These are phyloP conservation scores for Podila minutissima DNA, from an alignment of 192 early-diverging fungal species.

Conservation along the genomic window DNA sequence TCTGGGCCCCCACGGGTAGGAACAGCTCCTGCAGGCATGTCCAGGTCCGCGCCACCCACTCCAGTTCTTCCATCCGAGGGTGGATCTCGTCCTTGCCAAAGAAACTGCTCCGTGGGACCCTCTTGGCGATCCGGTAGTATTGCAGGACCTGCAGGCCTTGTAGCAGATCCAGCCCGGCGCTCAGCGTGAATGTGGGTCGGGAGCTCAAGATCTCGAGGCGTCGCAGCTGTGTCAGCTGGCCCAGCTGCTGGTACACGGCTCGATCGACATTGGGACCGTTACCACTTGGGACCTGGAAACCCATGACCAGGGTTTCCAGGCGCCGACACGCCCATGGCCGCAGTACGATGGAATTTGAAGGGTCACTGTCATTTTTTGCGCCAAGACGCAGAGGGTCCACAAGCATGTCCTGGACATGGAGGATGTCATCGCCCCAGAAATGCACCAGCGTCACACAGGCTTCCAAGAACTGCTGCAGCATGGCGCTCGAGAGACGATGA, in stretches of 20 bases:
- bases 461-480: slow-evolving; percentile 6
- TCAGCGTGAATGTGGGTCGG: background rate
- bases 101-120: background rate
- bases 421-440: background rate
- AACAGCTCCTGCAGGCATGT: slow-evolving; percentile 4
- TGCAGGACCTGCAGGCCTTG: background rate
- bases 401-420: slow-evolving; percentile 11
- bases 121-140: background rate
- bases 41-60: slow-evolving; percentile 11
- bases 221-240: background rate
- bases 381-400: background rate
- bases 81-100: background rate
- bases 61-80: background rate
- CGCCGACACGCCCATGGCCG: slow-evolving; percentile 11
- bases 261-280: background rate
- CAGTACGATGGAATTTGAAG: background rate
- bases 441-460: background rate
- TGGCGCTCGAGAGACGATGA: background rate
- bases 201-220: slow-evolving; percentile 1
- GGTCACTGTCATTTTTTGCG: background rate
- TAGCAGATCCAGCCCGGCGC: background rate
- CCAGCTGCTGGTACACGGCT: slow-evolving; percentile 10
- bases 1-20: too few relatives aligned
- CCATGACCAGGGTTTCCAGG: slow-evolving; percentile 6
- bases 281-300: background rate